phyloP scores from a whole-genome alignment of 208 protist genomes.

The Trichomonas tenax region DNA sequence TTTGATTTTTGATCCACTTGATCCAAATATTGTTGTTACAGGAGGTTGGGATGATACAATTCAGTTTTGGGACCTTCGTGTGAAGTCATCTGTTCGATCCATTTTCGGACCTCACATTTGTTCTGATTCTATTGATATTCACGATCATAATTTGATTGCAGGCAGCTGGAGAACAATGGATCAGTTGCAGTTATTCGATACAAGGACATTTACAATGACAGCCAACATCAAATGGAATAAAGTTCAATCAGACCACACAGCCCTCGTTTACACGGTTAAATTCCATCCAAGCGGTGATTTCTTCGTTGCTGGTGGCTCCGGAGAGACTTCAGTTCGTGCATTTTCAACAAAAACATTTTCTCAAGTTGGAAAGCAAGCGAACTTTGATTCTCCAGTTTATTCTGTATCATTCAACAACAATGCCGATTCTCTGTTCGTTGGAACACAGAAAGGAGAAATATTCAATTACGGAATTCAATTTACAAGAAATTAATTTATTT shows the following conservation, averaged over 20 bases:
- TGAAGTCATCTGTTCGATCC: neutral
- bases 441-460: neutral
- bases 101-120: neutral
- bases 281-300: neutral
- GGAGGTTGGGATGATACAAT: constrained; percentile 19
- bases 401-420: neutral
- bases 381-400: neutral
- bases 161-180: neutral
- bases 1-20: neutral
- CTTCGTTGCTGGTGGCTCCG: neutral
- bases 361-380: neutral
- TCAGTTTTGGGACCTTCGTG: neutral
- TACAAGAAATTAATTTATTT: neutral
- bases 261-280: neutral
- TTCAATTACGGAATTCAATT: neutral
- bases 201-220: neutral
- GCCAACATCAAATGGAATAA: neutral
- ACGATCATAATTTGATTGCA: neutral
- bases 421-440: neutral
- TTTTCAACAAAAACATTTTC: neutral
- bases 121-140: neutral
- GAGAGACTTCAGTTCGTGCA: neutral
- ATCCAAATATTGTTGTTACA: neutral
- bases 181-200: neutral
- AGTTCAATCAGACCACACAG: neutral